Evolutionary conservation across 345 rosid species (phyloP), one percentile per base, ranked within the genome.

Genomic region (Psidium friedrichsthalianum): DNA sequence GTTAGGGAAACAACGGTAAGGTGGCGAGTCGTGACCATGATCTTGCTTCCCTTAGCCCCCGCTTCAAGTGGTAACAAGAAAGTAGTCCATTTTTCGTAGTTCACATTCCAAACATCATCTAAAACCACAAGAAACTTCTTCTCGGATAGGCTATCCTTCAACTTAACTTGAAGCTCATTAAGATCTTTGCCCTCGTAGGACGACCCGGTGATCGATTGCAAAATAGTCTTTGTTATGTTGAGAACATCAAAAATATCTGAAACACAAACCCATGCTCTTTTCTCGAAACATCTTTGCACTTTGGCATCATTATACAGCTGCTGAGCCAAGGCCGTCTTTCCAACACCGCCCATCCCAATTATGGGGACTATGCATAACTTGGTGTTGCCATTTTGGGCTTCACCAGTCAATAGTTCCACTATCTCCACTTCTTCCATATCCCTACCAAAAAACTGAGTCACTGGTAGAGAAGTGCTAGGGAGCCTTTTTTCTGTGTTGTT

Each of bases 1-100:
- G 5, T 56, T 22, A 8, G 0, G 59, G n/a, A 56, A 56, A 22
- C 59, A 56, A 22, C n/a, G 0, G n/a, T 0, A 56, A 3, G 12
- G n/a, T 56, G 22, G n/a, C 59, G n/a, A 56, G 59, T 22, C 2
- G 59, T 56, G 11, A 56, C 2, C 0, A 56, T 56, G 59, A 56
- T 56, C n/a, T 56, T 56, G 12, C 59, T 56, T 56, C 12, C 59
- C n/a, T 22, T 56, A 3, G n/a, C n/a, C n/a, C 59, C 59, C 5
- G 2, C n/a, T 56, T 56, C 12, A 56, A 56, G 8, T 56, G 59
- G 59, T 2, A 22, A 8, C 8, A 56, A 56, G n/a, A 56, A 4
- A n/a, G n/a, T 3, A 3, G 25, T 22, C 59, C 59, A 56, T 22
- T 56, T 4, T 9, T 3, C 12, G 1, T 22, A 56, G 0, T 56